Percentiles rank a stretch among this genome's conserved stretches.
Evolutionary conservation across 2,329 filamentous ascomycete species (phyloP).

Genomic region (Hymenoscyphus infarciens): DNA sequence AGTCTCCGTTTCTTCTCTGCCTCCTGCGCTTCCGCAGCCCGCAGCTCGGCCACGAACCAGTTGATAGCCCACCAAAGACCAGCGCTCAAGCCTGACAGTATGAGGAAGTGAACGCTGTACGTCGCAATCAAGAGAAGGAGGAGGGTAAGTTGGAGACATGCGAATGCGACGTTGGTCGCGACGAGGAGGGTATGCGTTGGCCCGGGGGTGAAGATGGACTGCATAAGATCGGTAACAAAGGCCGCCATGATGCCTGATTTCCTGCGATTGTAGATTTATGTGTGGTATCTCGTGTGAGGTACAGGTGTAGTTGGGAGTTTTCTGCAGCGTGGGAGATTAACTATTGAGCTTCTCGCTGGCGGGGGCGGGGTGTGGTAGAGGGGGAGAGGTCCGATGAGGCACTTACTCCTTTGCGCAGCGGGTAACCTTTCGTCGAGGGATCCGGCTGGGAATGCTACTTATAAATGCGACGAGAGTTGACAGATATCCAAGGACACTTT

Average conservation of each 20-base stretch:
- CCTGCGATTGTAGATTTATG: slow-evolving; percentile 1
- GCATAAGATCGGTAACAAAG: slow-evolving; percentile 76
- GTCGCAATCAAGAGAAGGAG: slow-evolving; percentile 73
- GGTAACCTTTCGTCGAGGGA: neutral
- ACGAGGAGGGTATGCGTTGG: slow-evolving; percentile 82
- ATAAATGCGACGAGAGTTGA: neutral
- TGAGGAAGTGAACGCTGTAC: slow-evolving; percentile 81
- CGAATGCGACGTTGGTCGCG: slow-evolving; percentile 89
- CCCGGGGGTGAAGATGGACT: slow-evolving; percentile 89
- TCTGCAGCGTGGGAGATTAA: neutral
- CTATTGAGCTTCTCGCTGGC: neutral
- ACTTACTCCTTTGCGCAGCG: neutral
- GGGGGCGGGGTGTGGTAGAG: slow-evolving; percentile 7
- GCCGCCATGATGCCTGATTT: slow-evolving; percentile 46
- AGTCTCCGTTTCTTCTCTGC: slow-evolving; percentile 36
- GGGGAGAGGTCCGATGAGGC: slow-evolving; percentile 7
- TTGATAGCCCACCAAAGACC: slow-evolving; percentile 93
- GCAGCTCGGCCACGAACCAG: slow-evolving; percentile 80
- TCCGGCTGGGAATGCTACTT: neutral
- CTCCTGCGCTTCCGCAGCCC: slow-evolving; percentile 45
- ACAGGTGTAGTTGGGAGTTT: neutral
- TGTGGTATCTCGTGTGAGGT: neutral
- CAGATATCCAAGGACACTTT: slow-evolving; percentile 7
- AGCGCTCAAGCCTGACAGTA: slow-evolving; percentile 74
- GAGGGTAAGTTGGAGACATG: slow-evolving; percentile 76